A percentile compares a stretch with the other conserved stretches of the same genome.
Evolutionary conservation across 1,139 yeast genomes (phyloP).

Genomic region (Saccharomyces uvarum): DNA sequence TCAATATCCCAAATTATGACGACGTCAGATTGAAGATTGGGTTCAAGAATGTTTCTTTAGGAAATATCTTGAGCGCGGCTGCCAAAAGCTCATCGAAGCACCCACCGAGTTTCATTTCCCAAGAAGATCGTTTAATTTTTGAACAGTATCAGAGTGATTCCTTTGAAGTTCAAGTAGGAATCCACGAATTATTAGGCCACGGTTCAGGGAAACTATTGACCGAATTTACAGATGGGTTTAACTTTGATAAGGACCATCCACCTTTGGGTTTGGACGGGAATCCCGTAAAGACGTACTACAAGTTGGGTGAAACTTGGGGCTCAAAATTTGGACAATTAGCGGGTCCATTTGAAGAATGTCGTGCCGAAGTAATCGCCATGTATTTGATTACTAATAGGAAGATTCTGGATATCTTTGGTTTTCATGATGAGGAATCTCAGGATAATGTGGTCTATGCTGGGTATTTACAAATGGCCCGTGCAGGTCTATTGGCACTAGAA

Average conservation of each 20-base stretch:
- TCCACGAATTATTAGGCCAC: conserved; percentile 87
- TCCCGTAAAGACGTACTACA: conserved; percentile 61
- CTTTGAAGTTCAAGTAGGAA: conserved; percentile 87
- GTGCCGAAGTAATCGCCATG: conserved; percentile 87
- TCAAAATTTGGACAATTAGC: conserved; percentile 73
- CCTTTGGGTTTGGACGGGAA: conserved; percentile 49
- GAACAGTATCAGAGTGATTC: conserved; percentile 73
- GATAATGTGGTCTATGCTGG: conserved; percentile 59
- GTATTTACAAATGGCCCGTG: conserved; percentile 76
- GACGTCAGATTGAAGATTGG: conserved; percentile 78
- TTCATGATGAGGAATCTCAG: conserved; percentile 47
- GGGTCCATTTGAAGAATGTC: conserved; percentile 85
- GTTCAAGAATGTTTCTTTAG: conserved; percentile 81
- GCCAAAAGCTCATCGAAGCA: conserved; percentile 50
- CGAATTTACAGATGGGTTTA: conserved; percentile 60
- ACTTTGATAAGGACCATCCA: conserved; percentile 57
- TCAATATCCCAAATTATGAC: conserved; percentile 86
- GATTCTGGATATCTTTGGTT: conserved; percentile 67
- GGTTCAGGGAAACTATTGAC: conserved; percentile 78
- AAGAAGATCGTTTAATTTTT: conserved; percentile 47
- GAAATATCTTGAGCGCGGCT: conserved; percentile 73
- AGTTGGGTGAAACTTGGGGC: conserved; percentile 84
- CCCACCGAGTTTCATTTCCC: conserved; percentile 58
- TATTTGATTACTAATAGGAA: conserved; percentile 63
- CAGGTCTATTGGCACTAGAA: conserved; percentile 74